Conservation (phyloP, 1,284 basidiomycete species). For the Rhodotorula glutinis region DNA sequence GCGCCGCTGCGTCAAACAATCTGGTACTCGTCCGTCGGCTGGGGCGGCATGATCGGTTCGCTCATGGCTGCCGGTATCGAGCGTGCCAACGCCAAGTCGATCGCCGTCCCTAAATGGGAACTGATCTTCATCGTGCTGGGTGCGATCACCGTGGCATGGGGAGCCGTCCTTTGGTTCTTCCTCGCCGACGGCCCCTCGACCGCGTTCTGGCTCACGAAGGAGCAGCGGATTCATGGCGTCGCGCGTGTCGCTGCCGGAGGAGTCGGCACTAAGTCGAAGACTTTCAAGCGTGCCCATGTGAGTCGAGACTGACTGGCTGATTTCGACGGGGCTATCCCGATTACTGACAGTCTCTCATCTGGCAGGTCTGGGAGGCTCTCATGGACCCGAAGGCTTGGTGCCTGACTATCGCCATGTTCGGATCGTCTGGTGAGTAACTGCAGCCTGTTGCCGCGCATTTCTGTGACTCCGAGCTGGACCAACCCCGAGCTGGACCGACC, state of each 20-base stretch:
- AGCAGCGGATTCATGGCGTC: conserved; percentile 30
- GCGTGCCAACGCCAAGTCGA: conserved; percentile 22
- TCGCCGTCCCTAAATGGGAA: conserved; percentile 41
- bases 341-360: conserved; percentile 45
- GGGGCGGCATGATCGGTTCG: conserved; percentile 48
- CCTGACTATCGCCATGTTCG: conserved; percentile 39
- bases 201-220: conserved; percentile 45
- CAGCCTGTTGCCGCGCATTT: conserved; percentile 20
- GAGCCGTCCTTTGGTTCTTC: conserved; percentile 46
- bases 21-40: conserved; percentile 48
- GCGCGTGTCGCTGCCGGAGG: no score
- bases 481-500: no score
- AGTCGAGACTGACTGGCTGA: conserved; percentile 32
- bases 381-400: conserved; percentile 46
- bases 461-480: not conserved
- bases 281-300: no score
- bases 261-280: no score
- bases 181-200: conserved; percentile 47
- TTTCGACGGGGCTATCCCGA: conserved; percentile 44
- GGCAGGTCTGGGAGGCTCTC: conserved; percentile 45
- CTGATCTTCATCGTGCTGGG: conserved; percentile 48
- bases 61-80: conserved; percentile 48
- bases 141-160: conserved; percentile 43
- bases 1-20: conserved; percentile 47
- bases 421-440: conserved; percentile 47